Percentiles rank a stretch among this genome's conserved stretches.
phyloP scores from a whole-genome alignment of 1,284 basidiomycete genomes.

The Naganishia sp. region DNA sequence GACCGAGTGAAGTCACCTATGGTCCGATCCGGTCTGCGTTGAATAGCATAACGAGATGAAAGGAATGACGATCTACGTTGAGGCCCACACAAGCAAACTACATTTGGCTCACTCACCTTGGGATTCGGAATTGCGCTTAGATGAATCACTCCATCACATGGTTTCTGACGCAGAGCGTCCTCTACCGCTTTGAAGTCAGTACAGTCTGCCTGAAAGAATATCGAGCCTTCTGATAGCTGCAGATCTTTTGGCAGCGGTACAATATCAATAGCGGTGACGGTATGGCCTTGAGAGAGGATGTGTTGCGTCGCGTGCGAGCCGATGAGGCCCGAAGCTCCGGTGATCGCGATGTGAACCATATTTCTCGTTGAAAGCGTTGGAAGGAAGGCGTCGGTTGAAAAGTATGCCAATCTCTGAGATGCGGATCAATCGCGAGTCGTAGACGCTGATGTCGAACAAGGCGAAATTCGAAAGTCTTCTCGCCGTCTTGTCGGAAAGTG shows the following conservation, averaged over 20 bases:
- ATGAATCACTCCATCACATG: conserved; percentile 50
- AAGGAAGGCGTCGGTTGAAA: not conserved
- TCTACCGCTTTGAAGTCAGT: conserved; percentile 39
- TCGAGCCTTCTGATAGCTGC: conserved; percentile 28
- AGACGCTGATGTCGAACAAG: no score
- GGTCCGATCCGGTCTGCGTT: conserved; percentile 5
- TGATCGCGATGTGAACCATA: conserved; percentile 49
- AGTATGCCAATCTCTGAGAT: not conserved
- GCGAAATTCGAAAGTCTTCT: no score
- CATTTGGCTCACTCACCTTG: conserved; percentile 36
- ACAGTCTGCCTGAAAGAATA: conserved; percentile 42
- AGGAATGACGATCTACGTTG: not conserved
- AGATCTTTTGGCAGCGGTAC: conserved; percentile 36
- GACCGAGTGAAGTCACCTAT: not conserved
- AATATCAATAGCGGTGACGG: conserved; percentile 45
- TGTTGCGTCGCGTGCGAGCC: conserved; percentile 38
- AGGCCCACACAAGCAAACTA: conserved; percentile 28
- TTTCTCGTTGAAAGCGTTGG: not conserved
- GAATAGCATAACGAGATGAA: not conserved
- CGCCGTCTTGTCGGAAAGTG: no score
- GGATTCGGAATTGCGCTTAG: conserved; percentile 51
- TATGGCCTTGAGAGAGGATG: conserved; percentile 42
- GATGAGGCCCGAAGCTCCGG: conserved; percentile 47
- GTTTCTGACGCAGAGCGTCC: conserved; percentile 36
- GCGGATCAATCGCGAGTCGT: no score